Evolutionary conservation across 2,329 filamentous ascomycete species (phyloP), one percentile per base, ranked within the genome.

Genomic region (Neofusicoccum cordaticola): DNA sequence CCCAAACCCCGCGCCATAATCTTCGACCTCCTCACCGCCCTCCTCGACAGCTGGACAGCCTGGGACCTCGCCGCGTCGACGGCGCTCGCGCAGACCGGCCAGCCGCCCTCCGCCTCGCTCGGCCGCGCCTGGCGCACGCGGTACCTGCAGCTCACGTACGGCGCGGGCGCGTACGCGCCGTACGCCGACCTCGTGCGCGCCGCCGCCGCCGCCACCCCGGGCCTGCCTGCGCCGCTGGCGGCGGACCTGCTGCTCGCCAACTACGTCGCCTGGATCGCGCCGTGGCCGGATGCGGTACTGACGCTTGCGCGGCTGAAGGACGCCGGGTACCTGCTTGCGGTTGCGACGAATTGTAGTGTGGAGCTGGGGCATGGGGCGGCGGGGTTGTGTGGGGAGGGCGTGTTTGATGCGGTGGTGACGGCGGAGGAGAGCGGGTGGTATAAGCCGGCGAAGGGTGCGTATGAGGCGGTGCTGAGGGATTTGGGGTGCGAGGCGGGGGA

Each of bases 401-500:
- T 39, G n/a, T 79, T 79, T 31, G 74, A 79, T 41, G 69, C 69
- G 1, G 70, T 74, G 3, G 61, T 79, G 3, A 78, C 78, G 1
- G 79, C 78, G 0, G 78, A 80, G 61, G 77, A 80, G 63, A 75
- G 70, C 13, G 77, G 77, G 2, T 79, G 74, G 62, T 80, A 80
- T 61, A 79, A 80, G 62, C 78, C 78, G 1, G 68, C 69, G 1
- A 64, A 61, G 7, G 64, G 72, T 41, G 74, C 79, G 1, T 80
- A 80, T 53, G 47, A 69, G 3, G 71, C 68, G 3, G 70, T 78
- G 3, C 64, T 80, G 2, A 65, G 67, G 0, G 53, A 39, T 13
- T 65, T 79, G 47, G 71, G 27, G 4, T 9, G 19, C 3, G 15
- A n/a, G 15, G 27, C 56, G 22, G 27, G 42, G 1, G 56, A 60